Base-by-base conservation (phyloP, 352 stramenopile genomes). In the Globisporangium recalcitrans region DNA sequence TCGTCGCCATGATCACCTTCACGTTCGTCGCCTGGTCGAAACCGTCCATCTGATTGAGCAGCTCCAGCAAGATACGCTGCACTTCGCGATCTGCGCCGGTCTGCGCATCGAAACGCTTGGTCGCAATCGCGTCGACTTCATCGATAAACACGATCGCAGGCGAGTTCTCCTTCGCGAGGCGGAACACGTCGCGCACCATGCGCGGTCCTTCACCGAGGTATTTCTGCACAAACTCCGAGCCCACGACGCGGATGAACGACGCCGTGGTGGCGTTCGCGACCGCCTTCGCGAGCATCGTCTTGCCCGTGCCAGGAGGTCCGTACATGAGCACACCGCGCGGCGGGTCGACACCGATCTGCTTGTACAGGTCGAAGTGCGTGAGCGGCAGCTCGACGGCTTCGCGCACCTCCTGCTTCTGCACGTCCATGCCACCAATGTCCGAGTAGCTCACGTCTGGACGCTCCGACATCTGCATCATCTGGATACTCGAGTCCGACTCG, bases 1-100 rank as follows among this genome's bases (percentile, higher is more conserved):
- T 99, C 0, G 98, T 99, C 3, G 97, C 97, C 97, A 99, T 99
- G 70, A 99, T 99, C 34, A 99, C 96, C 85, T 99, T 99, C 70
- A 99, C 97, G 80, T 99, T 99, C 32, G 97, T 99, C 46, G 91
- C 96, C 77, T 99, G 97, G 80, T 99, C 97, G 65, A 99, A 99
- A 27, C 98, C 98, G 81, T 99, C 98, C 97, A 99, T 99, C 74
- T 99, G 98, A 84, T 99, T 99, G 11, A 99, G 80, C 47, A 99
- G 78, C 74, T 99, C 98, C n/a, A 99, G 85, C 62, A 99, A 74
- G 67, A 99, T 99, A 63, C 98, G 96, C 78, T 99, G 97, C 60
- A 97, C 87, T 68, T 98, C 95, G 44, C 95, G 81, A 80, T 98
- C 97, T 6, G 96, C 97, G 62, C 97, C 97, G 11, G 96, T 99